phyloP scores from a whole-genome alignment of 129 eudicot genomes.

The Mikania micrantha region DNA sequence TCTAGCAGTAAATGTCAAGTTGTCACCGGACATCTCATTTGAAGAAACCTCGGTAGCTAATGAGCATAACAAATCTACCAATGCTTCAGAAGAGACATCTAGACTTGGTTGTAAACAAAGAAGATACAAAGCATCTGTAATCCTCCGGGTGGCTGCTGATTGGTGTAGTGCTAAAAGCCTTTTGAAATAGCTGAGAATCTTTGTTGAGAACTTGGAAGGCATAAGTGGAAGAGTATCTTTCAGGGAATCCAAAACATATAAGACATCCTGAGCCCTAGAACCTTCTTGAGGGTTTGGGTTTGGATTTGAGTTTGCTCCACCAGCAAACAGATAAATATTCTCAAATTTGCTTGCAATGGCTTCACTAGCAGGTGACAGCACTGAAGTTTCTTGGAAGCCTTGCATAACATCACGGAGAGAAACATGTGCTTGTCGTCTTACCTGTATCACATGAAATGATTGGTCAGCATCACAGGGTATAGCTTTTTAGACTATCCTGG shows the following conservation, averaged over 20 bases:
- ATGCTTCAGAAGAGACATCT: slow-evolving; percentile 64
- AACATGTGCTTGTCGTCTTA: slow-evolving; percentile 61
- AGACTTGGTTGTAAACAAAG: slow-evolving; percentile 53
- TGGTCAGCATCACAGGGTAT: background rate
- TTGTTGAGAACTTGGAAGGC: slow-evolving; percentile 59
- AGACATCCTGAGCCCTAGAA: slow-evolving; percentile 74
- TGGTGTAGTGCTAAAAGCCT: slow-evolving; percentile 59
- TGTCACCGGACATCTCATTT: slow-evolving; percentile 81
- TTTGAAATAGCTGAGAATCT: slow-evolving; percentile 66
- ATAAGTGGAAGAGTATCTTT: slow-evolving; percentile 67
- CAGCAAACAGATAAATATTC: slow-evolving; percentile 78
- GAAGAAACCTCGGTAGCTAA: slow-evolving; percentile 50
- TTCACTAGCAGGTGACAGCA: slow-evolving; percentile 84
- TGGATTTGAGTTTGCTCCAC: slow-evolving; percentile 69
- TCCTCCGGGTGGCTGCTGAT: slow-evolving; percentile 63
- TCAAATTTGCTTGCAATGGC: slow-evolving; percentile 60
- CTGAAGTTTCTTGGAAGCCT: slow-evolving; percentile 40
- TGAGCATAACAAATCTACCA: slow-evolving; percentile 70
- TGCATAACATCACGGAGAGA: slow-evolving; percentile 61
- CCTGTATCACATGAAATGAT: slow-evolving; percentile 31
- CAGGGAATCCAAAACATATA: slow-evolving; percentile 69
- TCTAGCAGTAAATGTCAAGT: slow-evolving; percentile 78
- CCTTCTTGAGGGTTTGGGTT: slow-evolving; percentile 49
- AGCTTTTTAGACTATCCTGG: too few species aligned
- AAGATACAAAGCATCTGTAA: slow-evolving; percentile 60